These are phyloP conservation scores for Lasiodiplodia gonubiensis DNA, from an alignment of 2,329 filamentous ascomycete species.

Conservation along the genomic window DNA sequence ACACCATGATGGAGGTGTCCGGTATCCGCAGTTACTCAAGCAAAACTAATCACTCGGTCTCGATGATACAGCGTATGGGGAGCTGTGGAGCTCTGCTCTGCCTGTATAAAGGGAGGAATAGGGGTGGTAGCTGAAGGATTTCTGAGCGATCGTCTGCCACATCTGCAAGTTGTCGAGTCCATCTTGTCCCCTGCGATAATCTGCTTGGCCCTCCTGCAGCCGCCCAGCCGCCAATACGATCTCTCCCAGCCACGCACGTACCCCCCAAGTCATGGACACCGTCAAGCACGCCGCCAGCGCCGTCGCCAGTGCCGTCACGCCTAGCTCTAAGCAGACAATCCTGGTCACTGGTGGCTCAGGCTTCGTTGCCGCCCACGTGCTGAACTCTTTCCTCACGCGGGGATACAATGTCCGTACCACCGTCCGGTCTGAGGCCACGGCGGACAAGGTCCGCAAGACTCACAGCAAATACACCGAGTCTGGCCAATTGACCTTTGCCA, in stretches of 20 bases:
- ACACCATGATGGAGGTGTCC: not conserved
- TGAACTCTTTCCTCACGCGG: conserved; percentile 32
- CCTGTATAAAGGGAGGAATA: conserved; percentile 11
- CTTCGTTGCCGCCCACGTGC: conserved; percentile 36
- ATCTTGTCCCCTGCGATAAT: conserved; percentile 16
- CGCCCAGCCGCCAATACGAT: conserved; percentile 1
- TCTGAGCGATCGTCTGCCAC: conserved; percentile 1
- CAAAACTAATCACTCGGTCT: conserved; percentile 12
- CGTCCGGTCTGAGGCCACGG: conserved; percentile 31
- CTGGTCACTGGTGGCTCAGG: conserved; percentile 37
- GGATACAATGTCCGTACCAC: conserved; percentile 33
- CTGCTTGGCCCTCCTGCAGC: conserved; percentile 9
- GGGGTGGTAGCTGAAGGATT: not conserved
- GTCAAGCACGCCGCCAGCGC: conserved; percentile 10
- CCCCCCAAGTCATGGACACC: conserved; percentile 8
- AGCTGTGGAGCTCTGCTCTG: conserved; percentile 4
- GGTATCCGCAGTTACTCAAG: conserved; percentile 14
- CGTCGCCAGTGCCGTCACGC: conserved; percentile 7
- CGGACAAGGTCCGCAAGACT: conserved; percentile 45
- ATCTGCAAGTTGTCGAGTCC: not conserved
- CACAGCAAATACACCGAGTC: conserved; percentile 42
- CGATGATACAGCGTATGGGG: not conserved
- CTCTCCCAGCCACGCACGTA: conserved; percentile 5
- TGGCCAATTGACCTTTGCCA: conserved; percentile 50
- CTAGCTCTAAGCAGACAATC: conserved; percentile 25